Conservation (phyloP, 192 early-diverging fungal genomes). For the Backusella tarrabulga region DNA sequence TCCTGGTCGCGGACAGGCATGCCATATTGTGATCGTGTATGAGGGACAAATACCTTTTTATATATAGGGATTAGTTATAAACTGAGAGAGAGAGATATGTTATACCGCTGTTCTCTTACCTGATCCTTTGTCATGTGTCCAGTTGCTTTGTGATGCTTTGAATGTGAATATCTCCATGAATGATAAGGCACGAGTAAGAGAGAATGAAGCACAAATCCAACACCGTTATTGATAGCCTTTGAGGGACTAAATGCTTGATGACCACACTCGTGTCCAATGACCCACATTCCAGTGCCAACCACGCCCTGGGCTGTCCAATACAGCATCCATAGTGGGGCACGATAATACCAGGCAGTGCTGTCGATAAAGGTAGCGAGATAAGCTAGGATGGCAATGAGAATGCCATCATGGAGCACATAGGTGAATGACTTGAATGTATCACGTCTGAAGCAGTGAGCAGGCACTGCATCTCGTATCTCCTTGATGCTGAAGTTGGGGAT, state of each 20-base stretch:
- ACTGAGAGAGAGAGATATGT: not conserved
- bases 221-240: constrained; percentile 80
- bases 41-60: constrained; percentile 72
- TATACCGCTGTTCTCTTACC: constrained; percentile 9
- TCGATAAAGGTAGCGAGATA: constrained; percentile 73
- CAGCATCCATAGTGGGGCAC: constrained; percentile 64
- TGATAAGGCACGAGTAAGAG: constrained; percentile 90
- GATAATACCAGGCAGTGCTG: constrained; percentile 41
- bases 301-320: constrained; percentile 88
- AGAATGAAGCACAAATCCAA: constrained; percentile 89
- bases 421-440: constrained; percentile 74
- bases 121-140: constrained; percentile 90
- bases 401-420: constrained; percentile 79
- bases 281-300: constrained; percentile 89
- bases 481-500: constrained; percentile 84
- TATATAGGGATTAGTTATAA: not conserved
- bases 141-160: constrained; percentile 90
- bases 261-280: constrained; percentile 89
- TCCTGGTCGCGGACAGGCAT: constrained; percentile 44
- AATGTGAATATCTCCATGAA: constrained; percentile 92
- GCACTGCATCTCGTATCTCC: constrained; percentile 86
- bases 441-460: constrained; percentile 92
- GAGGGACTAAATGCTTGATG: constrained; percentile 89
- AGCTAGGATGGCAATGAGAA: constrained; percentile 59
- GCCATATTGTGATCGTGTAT: constrained; percentile 57